phyloP scores from a whole-genome alignment of 805 yeast species.

The Candida suzukii region DNA sequence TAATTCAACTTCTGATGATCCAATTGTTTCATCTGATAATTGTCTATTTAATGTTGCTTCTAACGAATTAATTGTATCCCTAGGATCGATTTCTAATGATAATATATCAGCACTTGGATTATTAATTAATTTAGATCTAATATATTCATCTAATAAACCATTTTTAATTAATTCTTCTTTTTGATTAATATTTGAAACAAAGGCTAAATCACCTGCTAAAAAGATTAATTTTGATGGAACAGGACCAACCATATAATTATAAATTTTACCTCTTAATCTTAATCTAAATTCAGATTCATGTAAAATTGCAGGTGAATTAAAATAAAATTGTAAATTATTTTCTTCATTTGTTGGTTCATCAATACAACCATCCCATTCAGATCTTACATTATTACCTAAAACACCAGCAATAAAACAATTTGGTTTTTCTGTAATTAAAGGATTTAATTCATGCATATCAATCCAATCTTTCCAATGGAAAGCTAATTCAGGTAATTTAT shows the following conservation, averaged over 20 bases:
- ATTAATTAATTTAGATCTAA: slow-evolving; percentile 21
- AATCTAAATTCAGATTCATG: slow-evolving; percentile 31
- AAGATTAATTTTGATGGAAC: slow-evolving; percentile 37
- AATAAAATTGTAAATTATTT: slow-evolving; percentile 16
- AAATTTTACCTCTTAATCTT: slow-evolving; percentile 33
- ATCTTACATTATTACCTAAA: slow-evolving; percentile 30
- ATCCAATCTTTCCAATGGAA: slow-evolving; percentile 56
- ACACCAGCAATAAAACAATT: slow-evolving; percentile 39
- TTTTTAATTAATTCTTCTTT: slow-evolving; percentile 24
- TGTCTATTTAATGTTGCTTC: not conserved
- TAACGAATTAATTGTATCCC: slow-evolving; percentile 19
- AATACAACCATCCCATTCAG: slow-evolving; percentile 34
- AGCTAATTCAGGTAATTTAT: slow-evolving; percentile 26
- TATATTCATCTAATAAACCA: slow-evolving; percentile 28
- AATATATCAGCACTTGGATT: slow-evolving; percentile 12
- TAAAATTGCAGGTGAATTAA: slow-evolving; percentile 19
- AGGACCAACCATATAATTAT: slow-evolving; percentile 35
- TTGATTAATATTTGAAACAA: slow-evolving; percentile 28
- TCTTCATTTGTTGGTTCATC: slow-evolving; percentile 15
- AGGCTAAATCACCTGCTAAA: slow-evolving; percentile 33
- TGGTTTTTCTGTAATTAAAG: slow-evolving; percentile 31
- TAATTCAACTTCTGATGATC: slow-evolving; percentile 12
- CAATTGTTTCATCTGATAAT: slow-evolving; percentile 5
- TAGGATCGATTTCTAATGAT: slow-evolving; percentile 23
- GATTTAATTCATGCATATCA: slow-evolving; percentile 36